These are phyloP conservation scores for Coprinopsis sp. DNA, from an alignment of 768 basidiomycete species.

Conservation along the genomic window DNA sequence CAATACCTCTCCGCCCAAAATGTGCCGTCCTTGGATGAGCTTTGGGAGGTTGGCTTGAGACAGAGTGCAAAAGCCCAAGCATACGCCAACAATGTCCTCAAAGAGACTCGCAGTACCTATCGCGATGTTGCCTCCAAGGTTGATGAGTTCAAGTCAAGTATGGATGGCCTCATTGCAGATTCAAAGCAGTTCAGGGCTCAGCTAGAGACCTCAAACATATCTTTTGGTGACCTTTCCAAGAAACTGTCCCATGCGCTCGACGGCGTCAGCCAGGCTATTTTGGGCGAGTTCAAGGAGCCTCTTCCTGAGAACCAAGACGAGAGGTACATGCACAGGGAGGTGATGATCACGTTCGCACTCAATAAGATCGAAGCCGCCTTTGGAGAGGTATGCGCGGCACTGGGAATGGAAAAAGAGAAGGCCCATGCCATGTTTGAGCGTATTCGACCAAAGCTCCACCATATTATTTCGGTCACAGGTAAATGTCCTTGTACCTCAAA, in stretches of 20 bases:
- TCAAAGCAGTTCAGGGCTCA: neutral
- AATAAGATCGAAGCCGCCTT: constrained; percentile 4
- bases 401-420: constrained; percentile 5
- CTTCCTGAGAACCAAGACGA: constrained; percentile 9
- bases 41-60: constrained; percentile 1
- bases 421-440: constrained; percentile 2
- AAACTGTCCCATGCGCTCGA: constrained; percentile 1
- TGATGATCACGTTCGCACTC: constrained; percentile 1
- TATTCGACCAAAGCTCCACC: neutral
- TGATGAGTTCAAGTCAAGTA: neutral
- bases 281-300: constrained; percentile 9
- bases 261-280: neutral
- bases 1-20: too few species aligned
- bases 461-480: constrained; percentile 9
- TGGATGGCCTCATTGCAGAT: neutral
- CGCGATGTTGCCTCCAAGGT: neutral
- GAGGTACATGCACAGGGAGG: constrained; percentile 4
- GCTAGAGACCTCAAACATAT: neutral
- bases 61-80: neutral
- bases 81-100: neutral
- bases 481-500: neutral
- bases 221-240: neutral
- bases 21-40: neutral
- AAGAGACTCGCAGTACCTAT: neutral
- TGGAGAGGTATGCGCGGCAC: neutral